Evolutionary conservation across 192 early-diverging fungal species (phyloP).

Genomic region (Backusella macrospora): DNA sequence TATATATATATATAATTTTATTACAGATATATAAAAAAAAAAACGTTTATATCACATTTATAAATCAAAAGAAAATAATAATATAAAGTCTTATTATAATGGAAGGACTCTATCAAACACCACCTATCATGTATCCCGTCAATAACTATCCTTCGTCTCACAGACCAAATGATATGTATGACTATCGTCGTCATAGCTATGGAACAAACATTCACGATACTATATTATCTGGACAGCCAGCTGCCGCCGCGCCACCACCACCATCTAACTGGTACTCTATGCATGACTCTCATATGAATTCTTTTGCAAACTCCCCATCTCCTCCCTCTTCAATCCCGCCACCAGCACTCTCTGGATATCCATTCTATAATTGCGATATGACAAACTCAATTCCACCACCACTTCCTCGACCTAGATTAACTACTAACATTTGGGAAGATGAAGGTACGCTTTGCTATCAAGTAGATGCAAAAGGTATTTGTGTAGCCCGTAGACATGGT

Average conservation of each 20-base stretch:
- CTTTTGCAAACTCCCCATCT: not conserved
- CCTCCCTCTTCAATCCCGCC: not conserved
- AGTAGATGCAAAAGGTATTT: constrained; percentile 77
- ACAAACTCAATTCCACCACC: not conserved
- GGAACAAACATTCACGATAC: not conserved
- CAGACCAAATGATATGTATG: constrained; percentile 11
- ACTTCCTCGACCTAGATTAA: constrained; percentile 46
- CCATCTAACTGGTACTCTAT: not conserved
- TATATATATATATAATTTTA: not conserved
- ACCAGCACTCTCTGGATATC: not conserved
- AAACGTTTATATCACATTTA: not conserved
- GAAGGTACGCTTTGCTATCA: constrained; percentile 80
- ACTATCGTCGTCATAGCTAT: constrained; percentile 6
- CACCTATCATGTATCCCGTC: constrained; percentile 6
- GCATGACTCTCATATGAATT: not conserved
- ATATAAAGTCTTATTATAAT: not conserved
- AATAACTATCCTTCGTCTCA: constrained; percentile 5
- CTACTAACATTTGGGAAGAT: constrained; percentile 82
- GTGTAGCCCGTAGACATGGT: constrained; percentile 77
- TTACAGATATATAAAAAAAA: not conserved
- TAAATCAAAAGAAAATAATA: not conserved
- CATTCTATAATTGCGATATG: not conserved
- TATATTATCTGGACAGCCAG: not conserved
- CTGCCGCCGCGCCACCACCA: not conserved
- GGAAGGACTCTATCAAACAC: constrained; percentile 10